A percentile compares a stretch with the other conserved stretches of the same genome.
These are phyloP conservation scores for Atkinsonella hypoxylon DNA, from an alignment of 2,329 filamentous ascomycete genomes.

Conservation along the genomic window DNA sequence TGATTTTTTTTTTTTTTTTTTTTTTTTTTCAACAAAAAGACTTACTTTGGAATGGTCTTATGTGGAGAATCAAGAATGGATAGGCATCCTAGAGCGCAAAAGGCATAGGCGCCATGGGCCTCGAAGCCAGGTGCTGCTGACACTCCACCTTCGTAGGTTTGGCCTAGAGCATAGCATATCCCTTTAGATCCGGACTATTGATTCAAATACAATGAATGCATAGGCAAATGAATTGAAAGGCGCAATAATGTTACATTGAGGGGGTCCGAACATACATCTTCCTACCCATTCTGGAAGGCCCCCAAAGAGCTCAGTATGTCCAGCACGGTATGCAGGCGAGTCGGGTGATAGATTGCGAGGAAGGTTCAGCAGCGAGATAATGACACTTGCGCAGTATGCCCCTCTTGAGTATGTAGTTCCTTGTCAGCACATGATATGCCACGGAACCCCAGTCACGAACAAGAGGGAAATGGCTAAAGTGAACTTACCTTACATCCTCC, in stretches of 20 bases:
- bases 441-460: slow-evolving; percentile 7
- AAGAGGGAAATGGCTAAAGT: not conserved
- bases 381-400: slow-evolving; percentile 80
- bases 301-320: slow-evolving; percentile 53
- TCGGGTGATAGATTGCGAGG: slow-evolving; percentile 67
- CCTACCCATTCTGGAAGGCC: slow-evolving; percentile 70
- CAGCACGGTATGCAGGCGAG: slow-evolving; percentile 52
- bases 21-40: slow-evolving; percentile 10
- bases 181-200: slow-evolving; percentile 4
- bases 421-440: slow-evolving; percentile 8
- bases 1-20: too few relatives aligned
- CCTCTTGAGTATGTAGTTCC: slow-evolving; percentile 41
- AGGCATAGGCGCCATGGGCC: slow-evolving; percentile 93
- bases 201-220: slow-evolving; percentile 7
- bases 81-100: slow-evolving; percentile 83
- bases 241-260: not conserved
- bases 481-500: slow-evolving; percentile 66
- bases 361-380: slow-evolving; percentile 72
- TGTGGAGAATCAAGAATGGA: slow-evolving; percentile 74
- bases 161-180: slow-evolving; percentile 42
- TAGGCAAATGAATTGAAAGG: slow-evolving; percentile 8
- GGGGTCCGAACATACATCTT: slow-evolving; percentile 47
- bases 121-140: slow-evolving; percentile 75
- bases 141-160: slow-evolving; percentile 92
- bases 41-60: slow-evolving; percentile 59